These are phyloP conservation scores for Chlamydomonas asymmetrica DNA, from an alignment of 139 green algal species.

Conservation along the genomic window DNA sequence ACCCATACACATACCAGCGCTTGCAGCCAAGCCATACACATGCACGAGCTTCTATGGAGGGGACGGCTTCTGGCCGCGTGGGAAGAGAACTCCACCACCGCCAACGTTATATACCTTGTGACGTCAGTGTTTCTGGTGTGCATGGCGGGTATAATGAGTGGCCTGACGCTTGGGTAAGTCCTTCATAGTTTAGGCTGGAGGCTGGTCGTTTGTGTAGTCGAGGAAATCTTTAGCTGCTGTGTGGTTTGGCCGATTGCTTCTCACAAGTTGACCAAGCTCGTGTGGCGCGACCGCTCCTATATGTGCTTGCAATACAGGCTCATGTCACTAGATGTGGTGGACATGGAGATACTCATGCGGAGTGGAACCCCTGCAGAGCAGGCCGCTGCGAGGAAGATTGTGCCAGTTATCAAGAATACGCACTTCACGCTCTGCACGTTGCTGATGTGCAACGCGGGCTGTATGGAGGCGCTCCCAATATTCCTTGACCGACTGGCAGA, in stretches of 20 bases:
- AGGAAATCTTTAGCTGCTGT: no score
- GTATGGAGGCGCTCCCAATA: conserved; percentile 21
- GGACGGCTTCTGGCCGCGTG: no score
- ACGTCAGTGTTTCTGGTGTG: neutral
- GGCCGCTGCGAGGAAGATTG: conserved; percentile 34
- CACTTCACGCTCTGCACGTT: conserved; percentile 70
- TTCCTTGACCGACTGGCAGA: conserved; percentile 53
- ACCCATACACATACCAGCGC: no score
- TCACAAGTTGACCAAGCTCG: no score
- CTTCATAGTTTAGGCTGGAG: no score
- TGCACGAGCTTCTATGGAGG: no score
- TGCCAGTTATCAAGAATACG: conserved; percentile 47
- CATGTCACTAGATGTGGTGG: conserved; percentile 4
- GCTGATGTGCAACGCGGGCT: conserved; percentile 68
- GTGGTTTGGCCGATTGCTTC: no score
- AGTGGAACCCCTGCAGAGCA: conserved; percentile 42
- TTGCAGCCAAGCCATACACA: no score
- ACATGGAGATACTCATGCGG: conserved; percentile 44
- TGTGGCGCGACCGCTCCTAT: no score
- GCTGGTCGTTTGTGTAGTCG: no score
- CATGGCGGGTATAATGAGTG: conserved; percentile 8
- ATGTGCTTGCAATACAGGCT: no score
- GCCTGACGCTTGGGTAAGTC: conserved; percentile 15
- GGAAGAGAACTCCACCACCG: no score
- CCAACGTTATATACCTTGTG: neutral